Conservation (phyloP, 2,329 filamentous ascomycete species). For the Orbilia ellipsospora region DNA sequence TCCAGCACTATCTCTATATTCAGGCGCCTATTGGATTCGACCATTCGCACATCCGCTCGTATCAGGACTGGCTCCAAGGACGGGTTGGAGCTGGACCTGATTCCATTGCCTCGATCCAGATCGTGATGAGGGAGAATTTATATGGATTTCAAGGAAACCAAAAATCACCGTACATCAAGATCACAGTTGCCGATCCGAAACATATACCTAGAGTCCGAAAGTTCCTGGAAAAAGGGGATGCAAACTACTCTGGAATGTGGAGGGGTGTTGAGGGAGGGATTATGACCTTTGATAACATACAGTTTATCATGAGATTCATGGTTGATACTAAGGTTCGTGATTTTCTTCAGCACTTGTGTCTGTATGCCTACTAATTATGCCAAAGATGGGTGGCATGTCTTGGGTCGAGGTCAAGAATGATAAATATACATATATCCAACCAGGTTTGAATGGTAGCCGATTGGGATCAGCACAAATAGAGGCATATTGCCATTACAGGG, state of each 20-base stretch:
- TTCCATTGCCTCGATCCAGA: slow-evolving; percentile 80
- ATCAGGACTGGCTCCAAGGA: slow-evolving; percentile 81
- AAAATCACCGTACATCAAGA: slow-evolving; percentile 90
- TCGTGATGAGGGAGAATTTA: slow-evolving; percentile 88
- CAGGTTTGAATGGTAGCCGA: slow-evolving; percentile 67
- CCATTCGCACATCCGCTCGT: slow-evolving; percentile 79
- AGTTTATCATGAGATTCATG: slow-evolving; percentile 97
- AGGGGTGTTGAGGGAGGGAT: slow-evolving; percentile 75
- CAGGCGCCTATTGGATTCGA: slow-evolving; percentile 86
- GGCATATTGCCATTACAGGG: slow-evolving; percentile 81
- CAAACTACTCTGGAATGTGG: slow-evolving; percentile 95
- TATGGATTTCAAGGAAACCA: slow-evolving; percentile 94
- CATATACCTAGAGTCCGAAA: slow-evolving; percentile 80
- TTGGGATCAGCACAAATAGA: slow-evolving; percentile 98
- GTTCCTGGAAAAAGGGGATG: slow-evolving; percentile 77
- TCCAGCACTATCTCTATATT: slow-evolving; percentile 95
- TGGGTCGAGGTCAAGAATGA: slow-evolving; percentile 82
- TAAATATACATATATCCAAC: slow-evolving; percentile 76
- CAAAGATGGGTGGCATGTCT: slow-evolving; percentile 88
- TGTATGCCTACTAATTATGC: slow-evolving; percentile 26
- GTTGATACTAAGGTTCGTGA: slow-evolving; percentile 83
- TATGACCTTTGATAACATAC: slow-evolving; percentile 93
- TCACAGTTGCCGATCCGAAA: slow-evolving; percentile 90
- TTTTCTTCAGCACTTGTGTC: slow-evolving; percentile 7
- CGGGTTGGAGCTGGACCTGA: slow-evolving; percentile 76